A percentile compares a stretch with the other conserved stretches of the same genome.
Evolutionary conservation across 2,329 filamentous ascomycete species (phyloP).

Genomic region (Paraconiothyrium brasiliense): DNA sequence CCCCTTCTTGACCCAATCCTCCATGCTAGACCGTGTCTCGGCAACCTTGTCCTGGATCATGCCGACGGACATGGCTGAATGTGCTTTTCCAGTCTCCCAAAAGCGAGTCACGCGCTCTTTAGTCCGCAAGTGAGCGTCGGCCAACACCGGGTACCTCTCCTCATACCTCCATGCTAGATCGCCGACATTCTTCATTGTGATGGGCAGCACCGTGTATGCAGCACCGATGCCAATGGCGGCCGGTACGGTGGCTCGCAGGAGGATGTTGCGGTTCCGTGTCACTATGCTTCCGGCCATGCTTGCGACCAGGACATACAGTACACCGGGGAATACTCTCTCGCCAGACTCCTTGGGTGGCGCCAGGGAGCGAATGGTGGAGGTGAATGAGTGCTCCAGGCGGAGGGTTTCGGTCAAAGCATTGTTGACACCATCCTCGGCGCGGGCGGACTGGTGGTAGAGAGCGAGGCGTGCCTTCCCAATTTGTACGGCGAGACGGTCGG

Average conservation of each 20-base stretch:
- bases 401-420: constrained; percentile 81
- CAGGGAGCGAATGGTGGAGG: constrained; percentile 85
- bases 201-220: constrained; percentile 83
- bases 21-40: constrained; percentile 77
- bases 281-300: constrained; percentile 96
- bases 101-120: constrained; percentile 75
- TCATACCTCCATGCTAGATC: constrained; percentile 93
- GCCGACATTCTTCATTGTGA: constrained; percentile 89
- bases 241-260: constrained; percentile 80
- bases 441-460: constrained; percentile 77
- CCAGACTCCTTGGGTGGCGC: constrained; percentile 85
- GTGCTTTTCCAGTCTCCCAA: constrained; percentile 76
- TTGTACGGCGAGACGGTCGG: constrained; percentile 85
- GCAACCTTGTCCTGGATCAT: constrained; percentile 85
- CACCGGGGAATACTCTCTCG: constrained; percentile 88
- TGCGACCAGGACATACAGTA: constrained; percentile 90
- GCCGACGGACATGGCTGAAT: constrained; percentile 73
- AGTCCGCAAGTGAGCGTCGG: constrained; percentile 79
- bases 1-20: constrained; percentile 92
- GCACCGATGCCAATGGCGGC: constrained; percentile 82
- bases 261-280: constrained; percentile 83
- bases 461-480: constrained; percentile 82
- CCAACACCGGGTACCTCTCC: constrained; percentile 83
- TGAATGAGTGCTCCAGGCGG: constrained; percentile 87
- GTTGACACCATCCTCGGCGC: constrained; percentile 85